A percentile compares a stretch with the other conserved stretches of the same genome.
Conservation (phyloP, 139 green algal species). For the Tetraselmis striata region DNA sequence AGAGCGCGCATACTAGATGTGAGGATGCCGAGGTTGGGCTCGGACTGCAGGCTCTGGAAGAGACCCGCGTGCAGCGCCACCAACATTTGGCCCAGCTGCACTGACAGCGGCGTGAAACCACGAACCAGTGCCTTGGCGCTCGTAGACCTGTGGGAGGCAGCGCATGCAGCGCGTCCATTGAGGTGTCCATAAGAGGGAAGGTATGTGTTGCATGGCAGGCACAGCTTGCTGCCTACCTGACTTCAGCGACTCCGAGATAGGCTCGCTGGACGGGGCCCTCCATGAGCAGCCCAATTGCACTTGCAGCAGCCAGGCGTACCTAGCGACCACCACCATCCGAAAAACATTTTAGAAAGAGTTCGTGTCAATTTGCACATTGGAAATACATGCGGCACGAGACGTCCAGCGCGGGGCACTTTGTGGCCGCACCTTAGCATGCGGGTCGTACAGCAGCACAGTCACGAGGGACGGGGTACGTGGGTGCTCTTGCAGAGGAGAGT, state of each 20-base stretch:
- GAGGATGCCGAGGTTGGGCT: slow-evolving; percentile 27
- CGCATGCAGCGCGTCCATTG: too few relatives aligned
- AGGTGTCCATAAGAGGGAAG: too few relatives aligned
- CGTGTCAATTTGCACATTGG: too few relatives aligned
- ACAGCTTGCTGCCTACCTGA: not conserved
- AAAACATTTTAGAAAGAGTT: too few relatives aligned
- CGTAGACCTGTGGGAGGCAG: not conserved
- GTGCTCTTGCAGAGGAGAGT: slow-evolving; percentile 24
- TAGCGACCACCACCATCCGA: not conserved
- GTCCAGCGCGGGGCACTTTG: too few relatives aligned
- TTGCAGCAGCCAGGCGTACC: not conserved
- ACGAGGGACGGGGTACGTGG: slow-evolving; percentile 35
- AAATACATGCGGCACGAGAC: too few relatives aligned
- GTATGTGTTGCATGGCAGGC: too few relatives aligned
- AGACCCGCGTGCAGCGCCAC: slow-evolving; percentile 34
- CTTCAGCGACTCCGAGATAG: slow-evolving; percentile 57
- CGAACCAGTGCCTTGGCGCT: slow-evolving; percentile 12
- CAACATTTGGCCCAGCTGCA: slow-evolving; percentile 39
- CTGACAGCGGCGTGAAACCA: slow-evolving; percentile 61
- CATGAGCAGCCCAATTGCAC: slow-evolving; percentile 35
- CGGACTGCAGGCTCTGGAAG: slow-evolving; percentile 18
- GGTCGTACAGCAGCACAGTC: slow-evolving; percentile 55
- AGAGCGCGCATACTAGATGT: slow-evolving; percentile 40
- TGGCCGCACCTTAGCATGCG: slow-evolving; percentile 34
- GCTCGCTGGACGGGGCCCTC: slow-evolving; percentile 48